Base-by-base conservation (phyloP, 495 filamentous ascomycete species). In the Xylaria scruposa region DNA sequence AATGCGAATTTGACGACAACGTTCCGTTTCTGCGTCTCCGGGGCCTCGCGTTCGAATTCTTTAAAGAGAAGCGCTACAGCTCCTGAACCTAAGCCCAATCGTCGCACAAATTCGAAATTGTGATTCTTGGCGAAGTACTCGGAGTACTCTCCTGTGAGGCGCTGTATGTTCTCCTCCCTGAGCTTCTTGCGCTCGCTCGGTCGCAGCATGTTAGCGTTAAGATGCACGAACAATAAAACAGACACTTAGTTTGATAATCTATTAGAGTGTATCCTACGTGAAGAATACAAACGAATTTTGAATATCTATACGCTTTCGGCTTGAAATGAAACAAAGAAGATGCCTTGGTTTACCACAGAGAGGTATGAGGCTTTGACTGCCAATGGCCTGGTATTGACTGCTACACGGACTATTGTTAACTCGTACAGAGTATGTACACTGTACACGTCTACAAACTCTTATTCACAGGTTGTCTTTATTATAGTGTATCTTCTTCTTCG, bases 171-270 rank as follows among this genome's bases (percentile, higher is more conserved):
- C 42, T 65, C 62, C 26, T 65, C 62, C 15, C 26, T 46, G 26
- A 65, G 42, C 62, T 47, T 65, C 42, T 65, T 65, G 7, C 62
- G 62, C 62, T 65, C 62, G 62, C 62, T 65, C 17, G 62, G 24
- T 65, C 62, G 62, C 33, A 65, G 40, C 42, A 65, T 65, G 13
- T 47, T 65, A 46, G 6, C 3, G 19, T 40, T 40, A 26, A 46
- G 9, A 29, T 44, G 3, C 61, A 3, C 38, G 4, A 64, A 21
- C 46, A 12, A 13, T 2, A 33, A 26, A 49, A 13, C 36, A 65
- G n/a, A 65, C 21, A 44, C n/a, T 7, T 4, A 29, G 19, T 26
- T 5, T 4, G 12, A 44, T 21, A 38, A 62, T 17, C 15, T 15
- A 44, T 6, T 17, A 29, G n/a, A 10, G 38, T 29, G 4, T 63